Conservation (phyloP, 2,329 filamentous ascomycete species). For the Colletotrichum lentis region DNA sequence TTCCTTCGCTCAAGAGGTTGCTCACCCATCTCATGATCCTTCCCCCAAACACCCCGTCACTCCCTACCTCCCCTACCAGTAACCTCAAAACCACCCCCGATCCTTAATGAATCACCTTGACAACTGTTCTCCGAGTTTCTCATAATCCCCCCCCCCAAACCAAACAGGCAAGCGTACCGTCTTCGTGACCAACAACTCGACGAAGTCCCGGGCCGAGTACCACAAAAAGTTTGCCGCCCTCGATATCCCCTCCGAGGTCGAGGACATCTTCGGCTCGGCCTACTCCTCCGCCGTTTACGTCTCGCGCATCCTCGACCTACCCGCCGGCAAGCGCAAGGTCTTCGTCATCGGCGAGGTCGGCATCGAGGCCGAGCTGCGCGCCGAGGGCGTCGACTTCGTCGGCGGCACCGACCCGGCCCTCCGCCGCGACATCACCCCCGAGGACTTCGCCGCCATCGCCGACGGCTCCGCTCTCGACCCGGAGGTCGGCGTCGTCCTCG, state of each 20-base stretch:
- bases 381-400: constrained; percentile 80
- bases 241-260: constrained; percentile 79
- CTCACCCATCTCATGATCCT: constrained; percentile 34
- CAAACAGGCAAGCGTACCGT: constrained; percentile 83
- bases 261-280: constrained; percentile 95
- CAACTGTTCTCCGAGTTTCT: constrained; percentile 12
- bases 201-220: constrained; percentile 92
- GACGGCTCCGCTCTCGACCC: constrained; percentile 80
- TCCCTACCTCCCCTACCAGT: not conserved
- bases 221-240: constrained; percentile 86
- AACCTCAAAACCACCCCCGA: not conserved
- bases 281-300: constrained; percentile 98
- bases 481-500: constrained; percentile 87
- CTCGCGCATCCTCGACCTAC: constrained; percentile 84
- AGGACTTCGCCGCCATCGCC: constrained; percentile 82
- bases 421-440: constrained; percentile 78
- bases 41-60: not conserved
- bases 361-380: constrained; percentile 85
- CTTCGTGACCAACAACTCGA: constrained; percentile 99
- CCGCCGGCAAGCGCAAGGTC: constrained; percentile 85
- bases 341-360: constrained; percentile 92
- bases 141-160: constrained; percentile 2
- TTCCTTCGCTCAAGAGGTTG: constrained; percentile 82
- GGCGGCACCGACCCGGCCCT: constrained; percentile 85
- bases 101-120: not conserved